Evolutionary conservation across 2,329 filamentous ascomycete species (phyloP), one percentile per base, ranked within the genome.

Genomic region (Arthrobotrys sphaeroides): DNA sequence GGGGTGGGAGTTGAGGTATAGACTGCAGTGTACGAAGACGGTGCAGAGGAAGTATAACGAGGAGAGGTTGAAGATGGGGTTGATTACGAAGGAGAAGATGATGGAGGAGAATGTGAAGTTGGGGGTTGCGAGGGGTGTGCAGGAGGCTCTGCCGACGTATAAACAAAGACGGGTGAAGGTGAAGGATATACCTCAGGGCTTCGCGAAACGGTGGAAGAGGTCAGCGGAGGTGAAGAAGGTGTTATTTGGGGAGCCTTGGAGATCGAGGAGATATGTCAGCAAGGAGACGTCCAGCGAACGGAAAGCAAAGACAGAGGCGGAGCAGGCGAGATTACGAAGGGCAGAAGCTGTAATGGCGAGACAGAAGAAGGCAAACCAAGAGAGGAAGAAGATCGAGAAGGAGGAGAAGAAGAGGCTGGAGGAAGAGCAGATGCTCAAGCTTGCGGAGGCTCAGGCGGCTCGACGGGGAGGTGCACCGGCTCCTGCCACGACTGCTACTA

Each of bases 1-100:
- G 78, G 95, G 95, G 5, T 99, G 95, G 95, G 88, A 90, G 79
- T 84, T 99, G 80, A 86, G 95, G 78, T 97, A 93, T 91, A 88
- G 91, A 77, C 85, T 99, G 76, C 93, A 97, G 90, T 92, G 94
- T 84, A 93, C 89, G 3, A 84, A 85, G 0, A 83, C 84, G 18
- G 87, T 96, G 59, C 88, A 89, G 82, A 86, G 87, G 78, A 85
- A 87, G 78, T 91, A 93, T 81, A 86, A 87, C 43, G 82, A 84
- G 57, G 86, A 97, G 84, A 85, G 93, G 75, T 83, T 85, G 70
- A 84, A 84, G 18, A 82, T 95, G 57, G 91, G 92, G 0, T 81
- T 97, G 72, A 86, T 87, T 10, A 64, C 72, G 9, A 40, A 42
- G 3, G 84, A 86, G 22, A 83, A 84, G 65, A 82, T 80, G 45